Evolutionary conservation across 1,139 yeast genomes (phyloP).

Genomic region (Geotrichum candidum): DNA sequence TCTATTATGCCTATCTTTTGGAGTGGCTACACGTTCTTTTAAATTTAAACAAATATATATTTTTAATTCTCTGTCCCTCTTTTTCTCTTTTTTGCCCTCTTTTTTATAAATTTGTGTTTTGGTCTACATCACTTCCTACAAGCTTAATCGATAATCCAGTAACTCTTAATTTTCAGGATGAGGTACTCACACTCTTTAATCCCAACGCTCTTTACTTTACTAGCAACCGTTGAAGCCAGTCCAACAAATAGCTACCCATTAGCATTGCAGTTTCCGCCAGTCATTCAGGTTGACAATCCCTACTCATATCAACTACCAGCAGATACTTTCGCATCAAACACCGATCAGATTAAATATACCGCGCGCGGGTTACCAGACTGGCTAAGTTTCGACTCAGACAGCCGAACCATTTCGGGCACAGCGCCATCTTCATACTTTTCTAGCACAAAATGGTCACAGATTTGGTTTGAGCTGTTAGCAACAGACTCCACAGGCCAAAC

Average conservation of each 20-base stretch:
- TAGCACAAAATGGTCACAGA: constrained; percentile 20
- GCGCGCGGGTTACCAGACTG: constrained; percentile 63
- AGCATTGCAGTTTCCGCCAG: constrained; percentile 65
- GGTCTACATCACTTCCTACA: background rate
- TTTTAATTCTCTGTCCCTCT: background rate
- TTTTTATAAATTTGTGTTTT: background rate
- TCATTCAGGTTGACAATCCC: constrained; percentile 61
- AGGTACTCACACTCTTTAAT: background rate
- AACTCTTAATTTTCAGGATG: background rate
- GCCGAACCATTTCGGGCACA: constrained; percentile 64
- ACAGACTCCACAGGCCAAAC: constrained; percentile 51
- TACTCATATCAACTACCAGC: constrained; percentile 65
- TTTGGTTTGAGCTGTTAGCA: constrained; percentile 52
- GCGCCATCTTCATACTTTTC: constrained; percentile 41
- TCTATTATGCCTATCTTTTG: background rate
- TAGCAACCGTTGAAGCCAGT: background rate
- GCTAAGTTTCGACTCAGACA: constrained; percentile 60
- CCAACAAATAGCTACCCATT: constrained; percentile 16
- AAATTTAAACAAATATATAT: background rate
- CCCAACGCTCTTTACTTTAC: background rate
- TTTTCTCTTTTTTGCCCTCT: background rate
- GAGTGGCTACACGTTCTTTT: background rate
- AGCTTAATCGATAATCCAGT: background rate
- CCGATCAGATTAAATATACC: constrained; percentile 46
- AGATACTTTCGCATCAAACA: constrained; percentile 58